A percentile compares a stretch with the other conserved stretches of the same genome.
phyloP scores from a whole-genome alignment of 2,329 filamentous ascomycete species.

The Paecilomyces sp. region DNA sequence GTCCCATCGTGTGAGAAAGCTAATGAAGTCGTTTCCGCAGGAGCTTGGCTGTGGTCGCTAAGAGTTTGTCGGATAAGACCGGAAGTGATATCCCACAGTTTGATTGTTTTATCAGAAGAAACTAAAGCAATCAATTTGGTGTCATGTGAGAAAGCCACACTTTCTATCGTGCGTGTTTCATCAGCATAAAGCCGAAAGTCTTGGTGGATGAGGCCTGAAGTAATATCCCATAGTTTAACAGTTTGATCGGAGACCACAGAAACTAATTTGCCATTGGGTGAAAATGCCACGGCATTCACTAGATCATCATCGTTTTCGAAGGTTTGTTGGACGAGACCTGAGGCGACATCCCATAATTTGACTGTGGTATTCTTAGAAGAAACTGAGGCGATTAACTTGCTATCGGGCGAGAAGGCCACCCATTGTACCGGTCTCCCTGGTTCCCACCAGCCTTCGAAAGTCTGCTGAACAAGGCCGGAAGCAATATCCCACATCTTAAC shows the following conservation, averaged over 20 bases:
- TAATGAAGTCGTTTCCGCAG: too few relatives aligned
- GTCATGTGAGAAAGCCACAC: constrained; percentile 21
- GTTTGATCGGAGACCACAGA: too few relatives aligned
- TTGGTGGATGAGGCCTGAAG: background rate
- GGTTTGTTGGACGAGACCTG: background rate
- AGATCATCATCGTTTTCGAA: background rate
- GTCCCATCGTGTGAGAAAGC: background rate
- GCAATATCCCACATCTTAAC: background rate
- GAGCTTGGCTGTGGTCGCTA: too few relatives aligned
- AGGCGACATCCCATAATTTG: background rate
- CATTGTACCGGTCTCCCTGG: too few relatives aligned
- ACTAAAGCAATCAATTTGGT: constrained; percentile 15
- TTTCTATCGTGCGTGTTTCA: too few relatives aligned
- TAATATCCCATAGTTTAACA: background rate
- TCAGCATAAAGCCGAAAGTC: constrained; percentile 14
- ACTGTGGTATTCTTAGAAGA: background rate
- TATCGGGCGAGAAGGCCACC: background rate
- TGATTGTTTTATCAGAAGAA: constrained; percentile 16
- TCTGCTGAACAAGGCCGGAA: background rate
- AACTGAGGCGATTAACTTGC: background rate
- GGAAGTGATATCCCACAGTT: constrained; percentile 14
- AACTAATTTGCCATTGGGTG: too few relatives aligned
- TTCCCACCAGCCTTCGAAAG: background rate
- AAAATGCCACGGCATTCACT: too few relatives aligned
- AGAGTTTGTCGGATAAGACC: background rate